These are phyloP conservation scores for Symbiotaphrina buchneri DNA, from an alignment of 495 filamentous ascomycete species.

Conservation along the genomic window DNA sequence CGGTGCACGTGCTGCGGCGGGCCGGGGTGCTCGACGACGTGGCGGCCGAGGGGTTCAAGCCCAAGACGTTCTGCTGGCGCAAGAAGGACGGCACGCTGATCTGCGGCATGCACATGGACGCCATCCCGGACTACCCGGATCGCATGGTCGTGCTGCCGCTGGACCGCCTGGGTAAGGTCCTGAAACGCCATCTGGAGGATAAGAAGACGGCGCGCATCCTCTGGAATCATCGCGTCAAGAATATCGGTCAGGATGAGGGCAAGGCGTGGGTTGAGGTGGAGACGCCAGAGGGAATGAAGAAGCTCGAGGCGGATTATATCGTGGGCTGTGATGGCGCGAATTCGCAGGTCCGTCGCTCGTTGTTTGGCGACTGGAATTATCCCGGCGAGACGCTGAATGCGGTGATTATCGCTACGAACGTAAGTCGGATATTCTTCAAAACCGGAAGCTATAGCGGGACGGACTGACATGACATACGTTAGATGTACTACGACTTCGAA, in stretches of 20 bases:
- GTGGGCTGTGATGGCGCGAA: slow-evolving; percentile 35
- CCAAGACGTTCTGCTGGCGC: slow-evolving; percentile 28
- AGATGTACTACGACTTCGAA: slow-evolving; percentile 33
- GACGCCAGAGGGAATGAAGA: slow-evolving; percentile 15
- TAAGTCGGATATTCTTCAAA: slow-evolving; percentile 9
- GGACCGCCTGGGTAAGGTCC: slow-evolving; percentile 19
- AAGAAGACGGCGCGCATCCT: slow-evolving; percentile 18
- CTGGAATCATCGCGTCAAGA: slow-evolving; percentile 25
- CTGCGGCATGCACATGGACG: slow-evolving; percentile 11
- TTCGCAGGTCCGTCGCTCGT: slow-evolving; percentile 24
- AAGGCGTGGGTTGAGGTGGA: slow-evolving; percentile 27
- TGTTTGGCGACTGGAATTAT: slow-evolving; percentile 33
- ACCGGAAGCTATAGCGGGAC: background rate
- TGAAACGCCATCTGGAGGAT: slow-evolving; percentile 21
- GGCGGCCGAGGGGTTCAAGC: slow-evolving; percentile 20
- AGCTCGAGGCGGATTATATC: slow-evolving; percentile 28
- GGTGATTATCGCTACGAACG: slow-evolving; percentile 41
- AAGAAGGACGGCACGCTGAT: slow-evolving; percentile 19
- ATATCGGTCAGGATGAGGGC: slow-evolving; percentile 23
- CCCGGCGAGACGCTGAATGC: slow-evolving; percentile 33
- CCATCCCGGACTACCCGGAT: slow-evolving; percentile 15
- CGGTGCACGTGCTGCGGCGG: slow-evolving; percentile 27
- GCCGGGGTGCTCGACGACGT: slow-evolving; percentile 33
- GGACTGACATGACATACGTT: background rate
- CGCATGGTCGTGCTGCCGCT: slow-evolving; percentile 25